Conservation (phyloP, 1,284 basidiomycete species). For the Cutaneotrichosporon mucoides region DNA sequence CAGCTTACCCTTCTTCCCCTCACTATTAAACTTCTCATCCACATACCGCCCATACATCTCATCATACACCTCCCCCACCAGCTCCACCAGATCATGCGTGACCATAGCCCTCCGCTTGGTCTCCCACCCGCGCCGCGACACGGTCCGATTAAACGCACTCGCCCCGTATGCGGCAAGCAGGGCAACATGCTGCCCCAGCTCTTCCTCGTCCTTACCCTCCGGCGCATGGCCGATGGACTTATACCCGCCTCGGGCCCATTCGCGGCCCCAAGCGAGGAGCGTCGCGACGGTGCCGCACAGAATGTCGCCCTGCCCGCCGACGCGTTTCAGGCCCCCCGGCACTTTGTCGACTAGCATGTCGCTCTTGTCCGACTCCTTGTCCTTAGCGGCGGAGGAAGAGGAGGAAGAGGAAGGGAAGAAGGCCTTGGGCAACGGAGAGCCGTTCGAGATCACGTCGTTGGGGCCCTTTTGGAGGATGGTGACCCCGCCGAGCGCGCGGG, state of each 20-base stretch:
- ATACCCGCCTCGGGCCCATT: slow-evolving; percentile 76
- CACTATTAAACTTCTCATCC: not conserved
- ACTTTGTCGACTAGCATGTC: slow-evolving; percentile 14
- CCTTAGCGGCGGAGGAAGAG: no score
- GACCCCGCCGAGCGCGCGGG: slow-evolving; percentile 72
- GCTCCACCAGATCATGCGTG: slow-evolving; percentile 80
- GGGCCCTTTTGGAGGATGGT: slow-evolving; percentile 89
- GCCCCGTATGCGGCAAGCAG: slow-evolving; percentile 83
- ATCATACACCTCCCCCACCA: slow-evolving; percentile 68
- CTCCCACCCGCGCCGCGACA: slow-evolving; percentile 70
- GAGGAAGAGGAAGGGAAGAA: slow-evolving; percentile 6
- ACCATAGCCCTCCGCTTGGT: slow-evolving; percentile 76
- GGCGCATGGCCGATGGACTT: slow-evolving; percentile 54
- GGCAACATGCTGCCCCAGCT: slow-evolving; percentile 59
- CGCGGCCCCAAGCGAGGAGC: slow-evolving; percentile 89
- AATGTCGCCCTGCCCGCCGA: slow-evolving; percentile 94
- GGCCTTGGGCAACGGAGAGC: slow-evolving; percentile 31
- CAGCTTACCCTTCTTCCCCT: slow-evolving; percentile 3
- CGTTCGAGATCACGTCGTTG: slow-evolving; percentile 55
- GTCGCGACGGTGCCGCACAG: slow-evolving; percentile 81
- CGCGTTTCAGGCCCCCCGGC: slow-evolving; percentile 80
- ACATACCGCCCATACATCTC: slow-evolving; percentile 60
- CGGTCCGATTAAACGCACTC: slow-evolving; percentile 78
- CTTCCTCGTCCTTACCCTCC: slow-evolving; percentile 50
- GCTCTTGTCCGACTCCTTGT: slow-evolving; percentile 1